These are phyloP conservation scores for Diaporthe batatas DNA, from an alignment of 2,329 filamentous ascomycete genomes.

Conservation along the genomic window DNA sequence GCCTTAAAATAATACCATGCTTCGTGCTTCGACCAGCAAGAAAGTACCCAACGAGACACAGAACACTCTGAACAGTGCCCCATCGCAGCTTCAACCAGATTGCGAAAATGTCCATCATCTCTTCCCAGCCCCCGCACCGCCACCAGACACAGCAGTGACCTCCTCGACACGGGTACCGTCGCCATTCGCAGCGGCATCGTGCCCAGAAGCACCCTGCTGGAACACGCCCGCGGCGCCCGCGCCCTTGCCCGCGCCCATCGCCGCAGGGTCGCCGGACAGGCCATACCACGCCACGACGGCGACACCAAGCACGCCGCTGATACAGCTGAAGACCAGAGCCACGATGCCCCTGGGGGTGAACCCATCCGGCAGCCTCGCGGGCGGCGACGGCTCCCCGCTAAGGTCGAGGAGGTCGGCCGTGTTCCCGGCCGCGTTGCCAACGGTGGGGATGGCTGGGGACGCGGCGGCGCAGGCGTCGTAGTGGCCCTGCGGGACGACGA, in stretches of 20 bases:
- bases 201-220: background rate
- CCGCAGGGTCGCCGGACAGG: background rate
- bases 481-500: constrained; percentile 61
- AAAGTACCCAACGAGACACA: background rate
- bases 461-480: constrained; percentile 60
- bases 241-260: background rate
- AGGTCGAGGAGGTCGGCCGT: constrained; percentile 71
- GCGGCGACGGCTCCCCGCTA: constrained; percentile 46
- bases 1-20: no score
- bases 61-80: background rate
- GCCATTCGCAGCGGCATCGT: background rate
- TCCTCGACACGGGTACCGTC: constrained; percentile 8
- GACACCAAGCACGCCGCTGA: constrained; percentile 78
- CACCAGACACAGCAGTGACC: constrained; percentile 14
- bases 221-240: background rate
- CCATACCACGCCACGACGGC: constrained; percentile 78
- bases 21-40: background rate
- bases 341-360: constrained; percentile 80
- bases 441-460: constrained; percentile 57
- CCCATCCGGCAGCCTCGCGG: constrained; percentile 70
- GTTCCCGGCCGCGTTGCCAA: constrained; percentile 83
- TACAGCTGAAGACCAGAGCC: constrained; percentile 78
- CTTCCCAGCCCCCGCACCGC: constrained; percentile 7
- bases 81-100: background rate
- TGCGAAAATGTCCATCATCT: background rate